Percentiles rank a stretch among this genome's conserved stretches.
These are phyloP conservation scores for Fagopyrum esculentum DNA, from an alignment of 148 eudicot genomes.

Conservation along the genomic window DNA sequence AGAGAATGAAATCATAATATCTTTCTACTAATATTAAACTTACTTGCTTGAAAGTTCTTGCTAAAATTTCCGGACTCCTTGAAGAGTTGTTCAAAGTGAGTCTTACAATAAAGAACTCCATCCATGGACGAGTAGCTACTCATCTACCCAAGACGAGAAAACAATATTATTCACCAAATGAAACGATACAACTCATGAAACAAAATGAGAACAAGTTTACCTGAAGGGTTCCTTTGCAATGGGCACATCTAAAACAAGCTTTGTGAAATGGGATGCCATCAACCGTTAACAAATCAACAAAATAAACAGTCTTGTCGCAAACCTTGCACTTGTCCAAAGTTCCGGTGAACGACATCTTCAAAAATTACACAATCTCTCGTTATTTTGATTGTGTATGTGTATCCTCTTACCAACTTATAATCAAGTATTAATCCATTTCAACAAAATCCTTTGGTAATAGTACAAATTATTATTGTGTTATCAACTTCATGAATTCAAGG, in stretches of 20 bases:
- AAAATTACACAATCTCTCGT: background rate
- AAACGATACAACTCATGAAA: too few species aligned
- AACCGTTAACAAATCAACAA: slow-evolving; percentile 78
- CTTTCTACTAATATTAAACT: too few species aligned
- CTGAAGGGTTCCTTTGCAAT: slow-evolving; percentile 94
- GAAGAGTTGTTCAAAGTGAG: slow-evolving; percentile 95
- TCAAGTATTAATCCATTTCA: background rate
- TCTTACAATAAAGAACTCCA: slow-evolving; percentile 90
- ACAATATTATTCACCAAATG: too few species aligned
- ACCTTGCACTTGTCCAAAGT: slow-evolving; percentile 97
- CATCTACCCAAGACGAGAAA: slow-evolving; percentile 41
- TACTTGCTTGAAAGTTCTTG: slow-evolving; percentile 80
- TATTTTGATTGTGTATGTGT: background rate
- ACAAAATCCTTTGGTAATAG: slow-evolving; percentile 18
- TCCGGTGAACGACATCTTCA: slow-evolving; percentile 79
- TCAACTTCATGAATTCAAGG: slow-evolving; percentile 3
- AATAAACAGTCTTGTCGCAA: slow-evolving; percentile 92
- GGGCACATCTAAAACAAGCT: slow-evolving; percentile 90
- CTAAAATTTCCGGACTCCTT: slow-evolving; percentile 95
- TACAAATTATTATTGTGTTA: slow-evolving; percentile 22
- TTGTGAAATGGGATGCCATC: slow-evolving; percentile 88
- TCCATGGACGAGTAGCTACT: slow-evolving; percentile 99
- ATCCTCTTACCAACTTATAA: slow-evolving; percentile 9
- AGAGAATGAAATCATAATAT: too few species aligned
- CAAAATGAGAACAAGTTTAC: slow-evolving; percentile 20